Conservation (phyloP, 1,284 basidiomycete species). For the Mycena sp. region DNA sequence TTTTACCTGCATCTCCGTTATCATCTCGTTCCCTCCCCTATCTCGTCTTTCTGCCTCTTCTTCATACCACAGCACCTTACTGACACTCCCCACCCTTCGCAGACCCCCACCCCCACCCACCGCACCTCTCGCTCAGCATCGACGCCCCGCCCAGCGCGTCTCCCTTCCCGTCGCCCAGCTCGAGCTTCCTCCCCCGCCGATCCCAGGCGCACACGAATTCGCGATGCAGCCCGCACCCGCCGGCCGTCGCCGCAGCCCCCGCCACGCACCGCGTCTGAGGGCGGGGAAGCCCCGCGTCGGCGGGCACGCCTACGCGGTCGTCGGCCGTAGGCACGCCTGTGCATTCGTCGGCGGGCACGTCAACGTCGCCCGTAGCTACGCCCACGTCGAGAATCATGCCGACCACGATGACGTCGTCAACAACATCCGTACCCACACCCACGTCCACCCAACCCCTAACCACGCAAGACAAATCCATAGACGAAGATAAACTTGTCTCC, state of each 20-base stretch:
- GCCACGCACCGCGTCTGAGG: not conserved
- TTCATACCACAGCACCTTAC: no score
- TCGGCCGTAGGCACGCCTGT: not conserved
- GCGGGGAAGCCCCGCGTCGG: not conserved
- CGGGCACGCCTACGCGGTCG: not conserved
- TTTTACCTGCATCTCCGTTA: no score
- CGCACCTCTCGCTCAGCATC: slow-evolving; percentile 55
- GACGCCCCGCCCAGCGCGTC: slow-evolving; percentile 57
- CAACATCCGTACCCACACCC: no score
- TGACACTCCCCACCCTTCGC: not conserved
- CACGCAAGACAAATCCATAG: no score
- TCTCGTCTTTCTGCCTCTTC: no score
- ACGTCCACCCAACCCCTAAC: no score
- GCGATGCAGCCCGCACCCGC: slow-evolving; percentile 56
- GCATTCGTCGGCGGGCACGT: not conserved
- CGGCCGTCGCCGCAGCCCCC: slow-evolving; percentile 18
- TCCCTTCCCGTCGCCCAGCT: slow-evolving; percentile 75
- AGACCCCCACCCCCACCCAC: slow-evolving; percentile 16
- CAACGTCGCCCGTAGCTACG: not conserved
- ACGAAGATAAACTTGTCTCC: no score
- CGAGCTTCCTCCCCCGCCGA: slow-evolving; percentile 74
- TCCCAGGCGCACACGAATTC: slow-evolving; percentile 71
- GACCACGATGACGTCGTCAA: not conserved
- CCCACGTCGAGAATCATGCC: not conserved
- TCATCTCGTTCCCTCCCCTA: no score